A percentile compares a stretch with the other conserved stretches of the same genome.
phyloP scores from a whole-genome alignment of 2,329 filamentous ascomycete genomes.

The Sodiomyces alkalinus region DNA sequence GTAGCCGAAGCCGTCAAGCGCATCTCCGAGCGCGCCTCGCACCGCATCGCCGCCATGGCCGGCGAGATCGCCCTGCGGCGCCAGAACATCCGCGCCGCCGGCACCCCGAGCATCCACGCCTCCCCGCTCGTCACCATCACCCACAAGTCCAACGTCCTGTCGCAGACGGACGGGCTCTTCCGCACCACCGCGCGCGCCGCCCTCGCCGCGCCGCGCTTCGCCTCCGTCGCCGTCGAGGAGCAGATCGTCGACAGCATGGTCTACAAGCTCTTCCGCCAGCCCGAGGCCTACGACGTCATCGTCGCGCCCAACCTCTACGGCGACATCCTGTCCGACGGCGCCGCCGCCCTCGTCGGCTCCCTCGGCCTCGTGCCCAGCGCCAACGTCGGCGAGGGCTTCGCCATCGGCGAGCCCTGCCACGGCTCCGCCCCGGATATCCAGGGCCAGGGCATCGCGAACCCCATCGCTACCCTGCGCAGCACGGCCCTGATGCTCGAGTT shows the following conservation, averaged over 20 bases:
- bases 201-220: conserved; percentile 51
- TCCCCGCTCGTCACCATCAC: conserved; percentile 81
- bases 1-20: conserved; percentile 97
- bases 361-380: conserved; percentile 87
- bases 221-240: conserved; percentile 61
- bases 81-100: conserved; percentile 58
- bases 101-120: conserved; percentile 44
- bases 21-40: conserved; percentile 74
- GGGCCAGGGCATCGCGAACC: conserved; percentile 86
- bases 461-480: conserved; percentile 84
- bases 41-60: conserved; percentile 81
- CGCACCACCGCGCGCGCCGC: conserved; percentile 62
- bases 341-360: conserved; percentile 75
- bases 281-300: conserved; percentile 89
- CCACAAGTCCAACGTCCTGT: conserved; percentile 95
- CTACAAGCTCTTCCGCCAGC: conserved; percentile 97
- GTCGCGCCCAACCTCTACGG: conserved; percentile 96
- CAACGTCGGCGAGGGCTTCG: conserved; percentile 88
- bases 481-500: conserved; percentile 95
- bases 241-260: conserved; percentile 99
- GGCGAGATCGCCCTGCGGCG: conserved; percentile 85
- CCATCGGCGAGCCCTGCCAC: conserved; percentile 96
- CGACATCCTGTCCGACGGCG: conserved; percentile 90
- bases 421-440: conserved; percentile 91
- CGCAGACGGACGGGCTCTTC: conserved; percentile 94